Percentiles rank a stretch among this genome's conserved stretches.
Conservation (phyloP, 176 grass and related monocot species). For the Musa schizocarpa region DNA sequence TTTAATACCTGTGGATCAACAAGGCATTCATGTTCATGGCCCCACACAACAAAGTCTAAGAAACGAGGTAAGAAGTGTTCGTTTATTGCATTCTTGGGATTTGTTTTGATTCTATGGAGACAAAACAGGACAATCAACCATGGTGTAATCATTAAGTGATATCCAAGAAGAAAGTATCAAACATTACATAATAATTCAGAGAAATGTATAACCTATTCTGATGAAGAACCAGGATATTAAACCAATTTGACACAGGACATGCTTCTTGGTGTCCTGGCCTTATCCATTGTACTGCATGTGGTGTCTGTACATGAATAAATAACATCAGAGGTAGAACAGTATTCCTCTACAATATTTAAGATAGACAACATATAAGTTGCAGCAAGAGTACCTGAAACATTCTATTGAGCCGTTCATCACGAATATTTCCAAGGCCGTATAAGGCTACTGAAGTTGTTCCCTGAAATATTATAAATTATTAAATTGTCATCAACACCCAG, state of each 20-base stretch:
- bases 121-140: neutral
- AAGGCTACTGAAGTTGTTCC: slow-evolving; percentile 57
- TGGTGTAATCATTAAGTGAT: neutral
- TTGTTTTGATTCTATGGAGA: slow-evolving; percentile 40
- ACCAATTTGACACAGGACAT: slow-evolving; percentile 47
- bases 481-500: neutral
- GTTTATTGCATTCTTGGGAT: slow-evolving; percentile 41
- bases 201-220: slow-evolving; percentile 49
- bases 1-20: slow-evolving; percentile 60
- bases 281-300: slow-evolving; percentile 60
- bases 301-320: slow-evolving; percentile 37
- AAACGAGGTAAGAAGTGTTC: slow-evolving; percentile 60
- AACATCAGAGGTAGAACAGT: slow-evolving; percentile 5
- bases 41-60: slow-evolving; percentile 78
- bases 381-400: slow-evolving; percentile 61
- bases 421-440: slow-evolving; percentile 73
- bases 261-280: slow-evolving; percentile 42
- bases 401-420: slow-evolving; percentile 52
- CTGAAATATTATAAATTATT: slow-evolving; percentile 30
- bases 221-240: slow-evolving; percentile 81
- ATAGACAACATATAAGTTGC: slow-evolving; percentile 4
- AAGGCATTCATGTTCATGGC: slow-evolving; percentile 83
- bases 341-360: slow-evolving; percentile 5
- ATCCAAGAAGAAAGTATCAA: neutral
- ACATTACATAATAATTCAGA: neutral